Evolutionary conservation across 2,329 filamentous ascomycete species (phyloP), one percentile per base, ranked within the genome.

Genomic region (Apiospora kogelbergensis): DNA sequence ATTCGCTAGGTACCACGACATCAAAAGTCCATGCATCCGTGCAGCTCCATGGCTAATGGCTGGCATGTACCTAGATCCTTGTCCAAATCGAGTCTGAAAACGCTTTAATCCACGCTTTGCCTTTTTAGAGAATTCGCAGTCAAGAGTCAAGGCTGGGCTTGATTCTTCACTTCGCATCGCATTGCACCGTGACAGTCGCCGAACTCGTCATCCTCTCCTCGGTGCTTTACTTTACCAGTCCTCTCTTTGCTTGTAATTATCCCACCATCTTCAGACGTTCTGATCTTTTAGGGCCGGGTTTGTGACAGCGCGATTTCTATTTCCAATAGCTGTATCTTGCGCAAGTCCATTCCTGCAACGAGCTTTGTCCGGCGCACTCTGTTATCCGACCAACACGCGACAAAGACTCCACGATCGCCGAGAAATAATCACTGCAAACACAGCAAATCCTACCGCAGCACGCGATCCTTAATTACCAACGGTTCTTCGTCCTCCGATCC

Each of bases 21-120:
- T 11, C 53, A 60, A 37, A 26, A 20, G 53, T 6, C 53, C 20
- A 30, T 60, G 53, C 48, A 24, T 30, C 24, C 13, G 48, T 30
- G 48, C 53, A 60, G 53, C 30, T 37, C 37, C 53, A n/a, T n/a
- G n/a, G n/a, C n/a, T n/a, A 17, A 15, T 60, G 53, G 53, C 30
- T 60, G 53, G 53, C 53, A 60, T 60, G 53, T 60, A 60, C 53
- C 53, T 60, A n/a, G 17, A 60, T 60, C 53, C 53, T 60, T 60
- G 53, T 60, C 20, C 53, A 11, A 33, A 33, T 57, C 22, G 26
- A 48, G 46, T 57, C 48, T 57, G 53, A 60, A 60, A 60, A 60
- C 53, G 53, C 53, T 60, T 60, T 60, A 60, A 37, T 60, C 53
- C 53, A 22, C 53, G 53, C 53, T 30, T 60, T 60, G 53, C 53